A percentile compares a stretch with the other conserved stretches of the same genome.
Conservation (phyloP, 1,139 yeast species). For the Scheffersomyces parashehatae region DNA sequence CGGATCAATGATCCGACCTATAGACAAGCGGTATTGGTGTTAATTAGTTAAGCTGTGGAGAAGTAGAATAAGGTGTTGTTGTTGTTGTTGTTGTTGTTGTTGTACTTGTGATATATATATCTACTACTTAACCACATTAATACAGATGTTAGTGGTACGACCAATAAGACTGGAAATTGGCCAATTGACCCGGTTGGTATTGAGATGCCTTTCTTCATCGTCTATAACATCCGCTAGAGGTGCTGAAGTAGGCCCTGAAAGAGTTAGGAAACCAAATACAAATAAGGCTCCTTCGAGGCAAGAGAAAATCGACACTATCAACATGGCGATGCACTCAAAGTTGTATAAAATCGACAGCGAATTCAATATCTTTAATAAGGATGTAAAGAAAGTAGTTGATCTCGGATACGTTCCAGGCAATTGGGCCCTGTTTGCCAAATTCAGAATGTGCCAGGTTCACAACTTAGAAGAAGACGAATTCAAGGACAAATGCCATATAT, state of each 20-base stretch:
- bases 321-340: conserved; percentile 25
- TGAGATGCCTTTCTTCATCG: neutral
- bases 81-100: no score
- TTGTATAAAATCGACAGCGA: conserved; percentile 30
- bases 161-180: no score
- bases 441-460: conserved; percentile 30
- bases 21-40: no score
- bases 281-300: conserved; percentile 19
- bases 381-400: conserved; percentile 35
- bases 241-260: conserved; percentile 8
- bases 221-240: conserved; percentile 6
- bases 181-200: neutral
- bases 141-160: no score
- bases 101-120: no score
- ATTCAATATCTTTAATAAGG: conserved; percentile 26
- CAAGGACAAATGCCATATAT: conserved; percentile 58
- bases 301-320: conserved; percentile 24
- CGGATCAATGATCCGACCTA: no score
- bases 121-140: no score
- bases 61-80: no score
- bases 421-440: conserved; percentile 79
- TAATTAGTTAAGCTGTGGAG: no score
- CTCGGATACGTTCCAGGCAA: conserved; percentile 94
- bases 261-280: conserved; percentile 7
- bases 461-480: conserved; percentile 47